These are phyloP conservation scores for Tylopilus sp. DNA, from an alignment of 768 basidiomycete species.

Conservation along the genomic window DNA sequence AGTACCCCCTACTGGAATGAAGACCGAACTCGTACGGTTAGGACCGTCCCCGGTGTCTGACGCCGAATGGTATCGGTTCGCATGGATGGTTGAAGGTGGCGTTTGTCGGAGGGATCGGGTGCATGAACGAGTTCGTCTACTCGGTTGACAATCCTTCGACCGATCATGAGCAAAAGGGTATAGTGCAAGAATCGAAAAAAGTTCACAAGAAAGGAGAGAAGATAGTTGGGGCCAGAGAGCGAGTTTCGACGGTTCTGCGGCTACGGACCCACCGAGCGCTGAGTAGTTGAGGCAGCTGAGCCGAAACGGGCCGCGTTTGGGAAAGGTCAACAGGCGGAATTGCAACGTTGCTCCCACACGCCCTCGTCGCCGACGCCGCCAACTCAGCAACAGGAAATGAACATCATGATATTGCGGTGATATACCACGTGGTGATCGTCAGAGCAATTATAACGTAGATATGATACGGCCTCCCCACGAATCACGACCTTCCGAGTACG, in stretches of 20 bases:
- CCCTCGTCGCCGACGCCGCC: neutral
- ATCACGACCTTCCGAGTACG: slow-evolving; percentile 26
- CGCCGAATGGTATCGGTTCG: slow-evolving; percentile 15
- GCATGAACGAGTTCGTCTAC: slow-evolving; percentile 22
- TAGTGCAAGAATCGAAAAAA: slow-evolving; percentile 6
- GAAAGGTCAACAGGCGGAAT: slow-evolving; percentile 1
- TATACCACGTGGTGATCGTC: slow-evolving; percentile 9
- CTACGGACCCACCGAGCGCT: neutral
- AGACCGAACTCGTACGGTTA: slow-evolving; percentile 11
- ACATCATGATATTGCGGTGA: slow-evolving; percentile 3
- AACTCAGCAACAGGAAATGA: no score
- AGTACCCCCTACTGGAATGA: neutral
- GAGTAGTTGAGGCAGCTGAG: neutral
- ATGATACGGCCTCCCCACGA: neutral
- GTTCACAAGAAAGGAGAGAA: slow-evolving; percentile 17
- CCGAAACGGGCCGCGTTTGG: neutral
- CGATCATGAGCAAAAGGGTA: slow-evolving; percentile 23
- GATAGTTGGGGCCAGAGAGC: slow-evolving; percentile 13
- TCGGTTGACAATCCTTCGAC: slow-evolving; percentile 24
- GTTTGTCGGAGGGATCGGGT: neutral
- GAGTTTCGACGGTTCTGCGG: neutral
- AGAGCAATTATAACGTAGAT: neutral
- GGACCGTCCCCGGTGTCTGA: neutral
- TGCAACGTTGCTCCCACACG: neutral
- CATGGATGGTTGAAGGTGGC: slow-evolving; percentile 8